These are phyloP conservation scores for Neofusicoccum sp. DNA, from an alignment of 2,329 filamentous ascomycete species.

Conservation along the genomic window DNA sequence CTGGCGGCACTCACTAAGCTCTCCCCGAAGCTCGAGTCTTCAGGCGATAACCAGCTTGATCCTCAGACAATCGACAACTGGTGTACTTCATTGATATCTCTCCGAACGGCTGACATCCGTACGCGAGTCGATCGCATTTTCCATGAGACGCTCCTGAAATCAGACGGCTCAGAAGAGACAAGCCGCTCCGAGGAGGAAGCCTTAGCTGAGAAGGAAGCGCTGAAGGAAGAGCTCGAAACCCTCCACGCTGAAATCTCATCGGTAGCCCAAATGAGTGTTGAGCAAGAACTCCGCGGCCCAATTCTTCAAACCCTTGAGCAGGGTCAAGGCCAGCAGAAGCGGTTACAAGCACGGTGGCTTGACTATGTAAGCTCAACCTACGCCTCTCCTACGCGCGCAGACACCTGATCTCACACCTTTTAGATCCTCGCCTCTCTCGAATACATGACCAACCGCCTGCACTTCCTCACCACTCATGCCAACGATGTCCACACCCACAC, in stretches of 20 bases:
- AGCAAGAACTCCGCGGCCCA: slow-evolving; percentile 67
- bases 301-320: slow-evolving; percentile 50
- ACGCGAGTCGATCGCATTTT: slow-evolving; percentile 55
- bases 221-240: slow-evolving; percentile 69
- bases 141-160: slow-evolving; percentile 43
- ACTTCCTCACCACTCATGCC: slow-evolving; percentile 31
- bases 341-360: slow-evolving; percentile 44
- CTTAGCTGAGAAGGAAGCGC: slow-evolving; percentile 52
- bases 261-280: slow-evolving; percentile 70
- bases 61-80: slow-evolving; percentile 58
- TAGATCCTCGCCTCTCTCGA: slow-evolving; percentile 44
- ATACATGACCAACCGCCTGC: slow-evolving; percentile 43
- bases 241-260: slow-evolving; percentile 70
- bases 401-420: slow-evolving; percentile 21
- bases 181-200: slow-evolving; percentile 49
- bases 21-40: slow-evolving; percentile 53
- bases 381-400: too few relatives aligned
- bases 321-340: slow-evolving; percentile 37
- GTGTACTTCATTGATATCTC: slow-evolving; percentile 48
- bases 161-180: slow-evolving; percentile 41
- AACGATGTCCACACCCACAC: slow-evolving; percentile 34
- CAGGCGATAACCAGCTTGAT: slow-evolving; percentile 54
- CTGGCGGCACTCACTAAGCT: slow-evolving; percentile 13
- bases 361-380: slow-evolving; percentile 40
- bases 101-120: slow-evolving; percentile 46